Evolutionary conservation across 208 protist species (phyloP), one percentile per base, ranked within the genome.

Genomic region (Acanthamoeba triangularis): DNA sequence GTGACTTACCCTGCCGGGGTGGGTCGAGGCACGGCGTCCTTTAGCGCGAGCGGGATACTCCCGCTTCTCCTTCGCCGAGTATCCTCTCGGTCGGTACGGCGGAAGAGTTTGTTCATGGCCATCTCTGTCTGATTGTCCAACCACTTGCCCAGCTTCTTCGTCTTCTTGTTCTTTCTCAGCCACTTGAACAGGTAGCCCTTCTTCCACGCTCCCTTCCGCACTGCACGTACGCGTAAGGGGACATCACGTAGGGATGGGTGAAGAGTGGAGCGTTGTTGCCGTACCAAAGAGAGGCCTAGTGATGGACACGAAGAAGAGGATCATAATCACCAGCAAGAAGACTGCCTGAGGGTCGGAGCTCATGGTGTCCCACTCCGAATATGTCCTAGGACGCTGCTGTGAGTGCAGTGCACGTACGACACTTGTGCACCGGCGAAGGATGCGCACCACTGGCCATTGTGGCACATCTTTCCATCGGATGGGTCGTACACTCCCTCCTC

Each of bases 201-300:
- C 85, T 92, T 92, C 85, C 85, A 92, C 37, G 85, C 18, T 23
- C 85, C 85, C 63, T 74, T 92, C 8, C 85, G n/a, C 85, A 92
- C 85, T 92, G 37, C 25, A 33, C 35, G 37, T 0, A 11, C 52
- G 3, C 10, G 30, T 28, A 6, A 54, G 6, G 49, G 6, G 13
- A 54, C 49, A 6, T 54, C 13, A 6, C 1, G 35, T 6, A 0
- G 13, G 28, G 85, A 0, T 33, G 7, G 47, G 35, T 3, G 7
- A 11, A n/a, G 56, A 10, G 52, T 69, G 30, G 3, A 20, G 3
- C 61, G n/a, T 78, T 78, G 30, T 37, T 44, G n/a, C n/a, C n/a
- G 25, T 74, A 92, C 85, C 85, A 7, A 92, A 52, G 0, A 92
- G 20, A 6, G 85, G 85, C 20, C 59, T 35, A n/a, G 25, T 56